Evolutionary conservation across 306 rosid species (phyloP).

Genomic region (Styphnolobium japonicum): DNA sequence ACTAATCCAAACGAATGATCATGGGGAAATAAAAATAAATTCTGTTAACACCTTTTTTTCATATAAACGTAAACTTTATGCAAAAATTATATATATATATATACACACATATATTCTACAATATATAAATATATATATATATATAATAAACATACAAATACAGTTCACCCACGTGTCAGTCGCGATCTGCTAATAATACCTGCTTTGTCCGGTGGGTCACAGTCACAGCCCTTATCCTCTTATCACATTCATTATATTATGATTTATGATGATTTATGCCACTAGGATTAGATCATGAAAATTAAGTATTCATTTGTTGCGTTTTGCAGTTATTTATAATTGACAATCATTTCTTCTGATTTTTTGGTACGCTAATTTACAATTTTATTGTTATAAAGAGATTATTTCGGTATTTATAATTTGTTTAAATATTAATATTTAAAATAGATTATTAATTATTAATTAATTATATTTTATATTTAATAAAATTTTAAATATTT

Average conservation of each 20-base stretch:
- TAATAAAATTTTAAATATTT: no score
- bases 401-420: no score
- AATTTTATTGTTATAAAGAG: not conserved
- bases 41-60: not conserved
- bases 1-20: not conserved
- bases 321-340: not conserved
- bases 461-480: no score
- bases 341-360: not conserved
- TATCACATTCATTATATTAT: constrained; percentile 1
- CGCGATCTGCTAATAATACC: constrained; percentile 4
- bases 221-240: constrained; percentile 25
- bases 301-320: not conserved
- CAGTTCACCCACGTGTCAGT: constrained; percentile 26
- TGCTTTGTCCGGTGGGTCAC: constrained; percentile 40
- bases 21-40: constrained; percentile 1
- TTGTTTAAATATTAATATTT: no score
- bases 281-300: not conserved
- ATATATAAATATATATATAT: no score
- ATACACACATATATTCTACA: no score
- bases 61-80: not conserved
- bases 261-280: not conserved
- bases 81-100: not conserved
- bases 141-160: not conserved
- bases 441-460: no score
- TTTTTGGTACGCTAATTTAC: not conserved